Percentiles rank a stretch among this genome's conserved stretches.
Evolutionary conservation across 179 eudicot genomes (phyloP).

Genomic region (Vitellaria paradoxa): DNA sequence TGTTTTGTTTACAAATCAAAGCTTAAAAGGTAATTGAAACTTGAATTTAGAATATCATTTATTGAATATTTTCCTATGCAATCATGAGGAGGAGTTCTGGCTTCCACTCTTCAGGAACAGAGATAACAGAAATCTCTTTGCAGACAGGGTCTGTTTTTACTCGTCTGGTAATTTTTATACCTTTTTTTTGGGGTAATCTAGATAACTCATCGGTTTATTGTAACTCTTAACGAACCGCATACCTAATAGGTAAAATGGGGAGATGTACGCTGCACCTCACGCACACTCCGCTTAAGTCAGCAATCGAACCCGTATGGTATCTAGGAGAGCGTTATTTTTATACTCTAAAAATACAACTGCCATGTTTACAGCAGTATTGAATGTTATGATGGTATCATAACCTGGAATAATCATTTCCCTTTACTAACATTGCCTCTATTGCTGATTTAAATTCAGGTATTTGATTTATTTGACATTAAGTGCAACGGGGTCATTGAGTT

Average conservation of each 20-base stretch:
- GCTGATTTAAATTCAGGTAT: slow-evolving; percentile 42
- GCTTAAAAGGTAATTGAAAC: neutral
- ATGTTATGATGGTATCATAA: neutral
- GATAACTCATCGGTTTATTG: no score
- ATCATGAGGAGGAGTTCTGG: slow-evolving; percentile 82
- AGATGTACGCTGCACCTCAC: no score
- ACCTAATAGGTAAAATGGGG: no score
- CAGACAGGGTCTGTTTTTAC: slow-evolving; percentile 55
- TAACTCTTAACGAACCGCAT: no score
- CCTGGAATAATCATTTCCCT: neutral
- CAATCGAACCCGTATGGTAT: no score
- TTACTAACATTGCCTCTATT: neutral
- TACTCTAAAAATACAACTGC: neutral
- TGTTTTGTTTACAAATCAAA: neutral
- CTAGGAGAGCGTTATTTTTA: no score
- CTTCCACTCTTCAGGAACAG: slow-evolving; percentile 82
- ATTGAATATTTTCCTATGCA: neutral
- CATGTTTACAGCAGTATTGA: neutral
- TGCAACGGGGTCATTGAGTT: slow-evolving; percentile 66
- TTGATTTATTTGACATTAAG: slow-evolving; percentile 65
- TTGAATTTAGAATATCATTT: neutral
- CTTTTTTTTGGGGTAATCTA: no score
- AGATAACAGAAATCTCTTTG: slow-evolving; percentile 70
- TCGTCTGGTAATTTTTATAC: neutral
- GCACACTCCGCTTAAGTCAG: no score